Evolutionary conservation across 78 protist species (phyloP).

Genomic region (Cavenderia fasciculata): DNA sequence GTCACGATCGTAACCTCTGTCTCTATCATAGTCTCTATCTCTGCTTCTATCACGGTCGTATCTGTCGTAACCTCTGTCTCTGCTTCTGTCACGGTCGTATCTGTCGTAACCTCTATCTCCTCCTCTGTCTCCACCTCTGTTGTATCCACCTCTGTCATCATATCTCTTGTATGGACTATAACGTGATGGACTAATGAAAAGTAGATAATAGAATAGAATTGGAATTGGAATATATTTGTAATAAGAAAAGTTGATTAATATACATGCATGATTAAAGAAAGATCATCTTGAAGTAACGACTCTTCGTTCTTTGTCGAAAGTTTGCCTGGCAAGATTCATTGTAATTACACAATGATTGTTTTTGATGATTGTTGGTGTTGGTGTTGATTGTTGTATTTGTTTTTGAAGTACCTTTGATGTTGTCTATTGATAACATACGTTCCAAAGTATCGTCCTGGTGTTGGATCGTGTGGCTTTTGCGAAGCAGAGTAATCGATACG

Average conservation of each 20-base stretch:
- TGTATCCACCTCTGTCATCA: neutral
- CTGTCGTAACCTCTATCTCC: neutral
- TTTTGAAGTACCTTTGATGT: neutral
- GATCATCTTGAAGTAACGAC: too few species aligned
- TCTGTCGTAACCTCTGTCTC: neutral
- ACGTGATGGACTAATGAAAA: too few species aligned
- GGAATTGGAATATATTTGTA: too few species aligned
- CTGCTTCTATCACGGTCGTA: neutral
- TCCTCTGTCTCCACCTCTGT: neutral
- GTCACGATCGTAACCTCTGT: too few species aligned
- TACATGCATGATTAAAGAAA: too few species aligned
- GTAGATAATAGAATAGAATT: too few species aligned
- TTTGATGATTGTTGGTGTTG: neutral
- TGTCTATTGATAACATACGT: neutral
- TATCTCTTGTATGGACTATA: neutral
- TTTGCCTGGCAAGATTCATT: neutral
- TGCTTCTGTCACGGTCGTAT: neutral
- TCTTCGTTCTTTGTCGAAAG: too few species aligned
- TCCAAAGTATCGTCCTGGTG: slow-evolving; percentile 12
- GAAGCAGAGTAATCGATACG: slow-evolving; percentile 78
- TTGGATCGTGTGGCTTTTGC: slow-evolving; percentile 43
- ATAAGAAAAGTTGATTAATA: too few species aligned
- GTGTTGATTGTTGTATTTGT: neutral
- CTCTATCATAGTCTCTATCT: too few species aligned
- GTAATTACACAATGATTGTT: too few species aligned